A percentile compares a stretch with the other conserved stretches of the same genome.
phyloP scores from a whole-genome alignment of 2,329 filamentous ascomycete genomes.

The Ascochyta rabiei region DNA sequence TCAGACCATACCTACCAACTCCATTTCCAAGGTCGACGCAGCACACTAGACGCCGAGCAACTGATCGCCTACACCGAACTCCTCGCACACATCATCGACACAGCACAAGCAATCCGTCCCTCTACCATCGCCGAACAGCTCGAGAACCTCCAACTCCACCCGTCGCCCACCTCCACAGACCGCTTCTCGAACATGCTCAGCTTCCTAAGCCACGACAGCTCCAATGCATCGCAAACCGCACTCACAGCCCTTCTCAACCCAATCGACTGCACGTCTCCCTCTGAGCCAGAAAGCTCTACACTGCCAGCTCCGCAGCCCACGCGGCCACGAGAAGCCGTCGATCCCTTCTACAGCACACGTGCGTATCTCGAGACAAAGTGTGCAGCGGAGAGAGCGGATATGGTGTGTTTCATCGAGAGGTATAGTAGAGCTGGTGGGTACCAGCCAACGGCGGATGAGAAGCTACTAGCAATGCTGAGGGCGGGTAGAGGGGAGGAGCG shows the following conservation, averaged over 20 bases:
- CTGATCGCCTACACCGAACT: conserved; percentile 1
- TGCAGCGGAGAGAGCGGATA: conserved; percentile 4
- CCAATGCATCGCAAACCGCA: background rate
- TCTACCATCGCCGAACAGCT: background rate
- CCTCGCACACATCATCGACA: background rate
- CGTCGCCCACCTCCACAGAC: background rate
- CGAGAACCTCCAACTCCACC: background rate
- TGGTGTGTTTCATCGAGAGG: conserved; percentile 13
- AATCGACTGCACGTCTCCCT: background rate
- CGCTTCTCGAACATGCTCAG: background rate
- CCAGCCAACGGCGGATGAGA: background rate
- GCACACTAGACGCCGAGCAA: background rate
- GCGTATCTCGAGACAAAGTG: background rate
- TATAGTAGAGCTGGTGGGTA: conserved; percentile 14
- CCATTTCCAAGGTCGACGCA: background rate
- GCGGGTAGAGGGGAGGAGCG: background rate
- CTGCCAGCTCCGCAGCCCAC: no score
- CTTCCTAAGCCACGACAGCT: background rate
- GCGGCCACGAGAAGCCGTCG: background rate
- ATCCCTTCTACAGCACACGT: background rate
- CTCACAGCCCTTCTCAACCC: background rate
- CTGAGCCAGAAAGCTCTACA: background rate
- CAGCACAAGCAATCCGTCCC: background rate
- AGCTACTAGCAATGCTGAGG: conserved; percentile 3
- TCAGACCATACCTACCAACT: background rate